Evolutionary conservation across 179 eudicot genomes (phyloP).

Genomic region (Nepenthes alata): DNA sequence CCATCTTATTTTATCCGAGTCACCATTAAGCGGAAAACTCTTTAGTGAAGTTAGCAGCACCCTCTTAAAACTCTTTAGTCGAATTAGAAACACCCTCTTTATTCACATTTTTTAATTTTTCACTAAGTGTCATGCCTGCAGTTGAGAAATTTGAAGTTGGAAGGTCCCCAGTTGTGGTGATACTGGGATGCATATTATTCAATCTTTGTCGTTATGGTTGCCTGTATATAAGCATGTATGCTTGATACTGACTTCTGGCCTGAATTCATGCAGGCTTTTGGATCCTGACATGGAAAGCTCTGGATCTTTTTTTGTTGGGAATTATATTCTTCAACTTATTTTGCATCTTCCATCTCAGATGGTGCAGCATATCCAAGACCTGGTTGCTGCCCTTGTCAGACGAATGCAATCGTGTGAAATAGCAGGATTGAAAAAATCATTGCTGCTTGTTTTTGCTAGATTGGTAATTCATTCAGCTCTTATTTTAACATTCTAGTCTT

Average conservation of each 20-base stretch:
- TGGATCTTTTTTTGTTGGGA: slow-evolving; percentile 91
- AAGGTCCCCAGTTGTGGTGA: no score
- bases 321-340: slow-evolving; percentile 81
- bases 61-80: no score
- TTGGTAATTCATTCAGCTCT: slow-evolving; percentile 37
- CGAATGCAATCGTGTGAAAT: slow-evolving; percentile 77
- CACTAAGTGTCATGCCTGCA: no score
- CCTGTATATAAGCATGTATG: neutral
- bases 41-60: no score
- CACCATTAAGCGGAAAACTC: no score
- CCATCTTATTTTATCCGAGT: no score
- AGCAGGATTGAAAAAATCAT: slow-evolving; percentile 63
- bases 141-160: no score
- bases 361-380: slow-evolving; percentile 77
- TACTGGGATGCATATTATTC: neutral
- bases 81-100: no score
- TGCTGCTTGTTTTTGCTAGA: slow-evolving; percentile 82
- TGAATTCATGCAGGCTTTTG: slow-evolving; percentile 60
- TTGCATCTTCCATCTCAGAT: slow-evolving; percentile 92
- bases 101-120: no score
- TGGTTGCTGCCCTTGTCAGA: slow-evolving; percentile 79
- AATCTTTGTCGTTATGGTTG: neutral
- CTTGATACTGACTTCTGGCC: neutral
- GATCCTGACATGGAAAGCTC: slow-evolving; percentile 89
- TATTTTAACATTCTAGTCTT: neutral